Evolutionary conservation across 371 early-diverging fungal genomes (phyloP), one percentile per base, ranked within the genome.

Genomic region (Mucor irregularis): DNA sequence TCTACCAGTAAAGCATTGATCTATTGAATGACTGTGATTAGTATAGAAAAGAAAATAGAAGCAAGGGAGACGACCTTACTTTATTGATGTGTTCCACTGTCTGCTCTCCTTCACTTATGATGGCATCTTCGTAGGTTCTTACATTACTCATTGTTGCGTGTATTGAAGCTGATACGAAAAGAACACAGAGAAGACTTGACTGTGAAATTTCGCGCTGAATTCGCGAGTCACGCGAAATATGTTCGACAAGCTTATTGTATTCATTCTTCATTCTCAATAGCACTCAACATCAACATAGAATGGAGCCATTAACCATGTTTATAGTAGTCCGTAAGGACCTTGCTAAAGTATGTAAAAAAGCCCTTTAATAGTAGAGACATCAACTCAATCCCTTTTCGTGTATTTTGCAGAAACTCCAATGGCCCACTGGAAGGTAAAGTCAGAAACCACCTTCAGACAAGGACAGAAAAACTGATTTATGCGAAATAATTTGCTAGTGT

Each of bases 261-360:
- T n/a, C n/a, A 6, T 17, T 13, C 19, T 28, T 50, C 17, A 14
- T 17, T 29, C 8, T 21, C 25, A 28, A 2, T 28, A 11, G 26
- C 29, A 26, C 25, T 16, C n/a, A 5, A 16, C 10, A 8, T n/a
- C 29, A 28, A 30, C 4, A 14, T 9, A 47, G 13, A 33, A 47
- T 53, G 31, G 90, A 89, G 40, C 84, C 83, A 5, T 74, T 90
- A 38, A 89, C 90, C 22, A 89, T 93, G 84, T 93, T 86, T 57
- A 82, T 93, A 48, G 86, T 93, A 14, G 81, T 93, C 57, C 81
- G 94, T 51, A 92, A 89, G 68, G 94, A 93, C 58, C 76, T 93
- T 30, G 69, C 83, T 55, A 91, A 92, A 82, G 89, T 88, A 68
- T 48, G 42, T 29, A 13, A 17, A 2, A 44, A 25, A 53, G 19